Base-by-base conservation (phyloP, 2,329 filamentous ascomycete species). In the Monosporascus sp. region DNA sequence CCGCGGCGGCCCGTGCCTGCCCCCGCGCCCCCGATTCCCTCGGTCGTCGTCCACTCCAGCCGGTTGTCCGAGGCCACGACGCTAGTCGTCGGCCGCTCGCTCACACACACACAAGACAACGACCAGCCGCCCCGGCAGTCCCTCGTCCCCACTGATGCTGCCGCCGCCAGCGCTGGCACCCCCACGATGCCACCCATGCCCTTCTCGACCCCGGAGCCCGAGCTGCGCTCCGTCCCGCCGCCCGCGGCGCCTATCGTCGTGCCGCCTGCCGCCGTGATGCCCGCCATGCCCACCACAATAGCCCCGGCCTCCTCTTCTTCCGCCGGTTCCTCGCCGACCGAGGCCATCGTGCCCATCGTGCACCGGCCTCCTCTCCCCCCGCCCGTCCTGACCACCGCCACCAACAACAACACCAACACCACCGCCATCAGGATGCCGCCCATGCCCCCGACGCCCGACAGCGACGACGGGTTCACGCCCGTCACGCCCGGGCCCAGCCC, bases 261-360 rank as follows among this genome's bases (percentile, higher is more conserved):
- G 9, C 38, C 35, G 17, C 22, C 27, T 16, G 19, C 37, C 26
- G 35, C 35, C 7, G 38, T 14, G 26, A 35, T 22, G 31, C 37
- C 27, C 8, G 16, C n/a, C 37, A 24, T 37, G 27, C 49, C 5
- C 26, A 20, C 14, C 27, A n/a, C 19, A 43, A 27, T 16, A 46
- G 41, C 40, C 7, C 24, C 27, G 37, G 27, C 27, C 9, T 11
- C 27, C 27, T 31, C 27, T 14, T 14, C 27, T 11, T 5, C 27
- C 27, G 27, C 27, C 27, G 27, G 14, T 5, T 31, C 48, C 45
- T 53, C 56, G 9, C 53, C 59, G 3, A 24, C 53, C 11, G 60
- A 65, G 49, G 65, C 62, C 20, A 64, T 54, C 52, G 66, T 67
- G 44, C 61, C 65, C 16, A 66, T 65, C 53, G 50, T 60, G 2